These are phyloP conservation scores for Suillus tomentosus DNA, from an alignment of 768 basidiomycete genomes.

Conservation along the genomic window DNA sequence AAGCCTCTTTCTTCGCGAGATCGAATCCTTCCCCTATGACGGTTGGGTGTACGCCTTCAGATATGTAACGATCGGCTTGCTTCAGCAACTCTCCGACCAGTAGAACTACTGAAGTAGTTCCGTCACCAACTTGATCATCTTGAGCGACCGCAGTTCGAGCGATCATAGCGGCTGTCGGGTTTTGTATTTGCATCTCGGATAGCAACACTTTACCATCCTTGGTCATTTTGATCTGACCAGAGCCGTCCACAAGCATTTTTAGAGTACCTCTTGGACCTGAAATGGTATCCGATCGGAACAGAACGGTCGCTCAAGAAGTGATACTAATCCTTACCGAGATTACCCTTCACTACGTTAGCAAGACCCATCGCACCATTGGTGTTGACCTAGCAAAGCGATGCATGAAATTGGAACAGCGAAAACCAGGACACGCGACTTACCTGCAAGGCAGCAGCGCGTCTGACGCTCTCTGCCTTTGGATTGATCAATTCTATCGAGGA, in stretches of 20 bases:
- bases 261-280: slow-evolving; percentile 94
- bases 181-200: slow-evolving; percentile 99
- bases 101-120: slow-evolving; percentile 95
- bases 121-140: slow-evolving; percentile 99
- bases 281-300: slow-evolving; percentile 27
- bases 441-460: slow-evolving; percentile 89
- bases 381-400: slow-evolving; percentile 63
- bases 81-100: slow-evolving; percentile 95
- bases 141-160: slow-evolving; percentile 98
- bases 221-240: slow-evolving; percentile 99
- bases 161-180: slow-evolving; percentile 99
- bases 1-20: slow-evolving; percentile 94
- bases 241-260: slow-evolving; percentile 99
- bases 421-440: slow-evolving; percentile 40
- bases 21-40: slow-evolving; percentile 96
- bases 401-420: slow-evolving; percentile 20
- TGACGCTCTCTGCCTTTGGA: slow-evolving; percentile 92
- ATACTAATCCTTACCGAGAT: slow-evolving; percentile 70
- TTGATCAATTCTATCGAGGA: slow-evolving; percentile 95
- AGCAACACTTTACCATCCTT: slow-evolving; percentile 99
- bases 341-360: slow-evolving; percentile 95
- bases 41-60: slow-evolving; percentile 97
- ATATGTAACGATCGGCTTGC: slow-evolving; percentile 97
- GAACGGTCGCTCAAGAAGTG: slow-evolving; percentile 17
- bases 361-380: slow-evolving; percentile 96